Evolutionary conservation across 495 filamentous ascomycete species (phyloP).

Genomic region (Cenococcum geophilum): DNA sequence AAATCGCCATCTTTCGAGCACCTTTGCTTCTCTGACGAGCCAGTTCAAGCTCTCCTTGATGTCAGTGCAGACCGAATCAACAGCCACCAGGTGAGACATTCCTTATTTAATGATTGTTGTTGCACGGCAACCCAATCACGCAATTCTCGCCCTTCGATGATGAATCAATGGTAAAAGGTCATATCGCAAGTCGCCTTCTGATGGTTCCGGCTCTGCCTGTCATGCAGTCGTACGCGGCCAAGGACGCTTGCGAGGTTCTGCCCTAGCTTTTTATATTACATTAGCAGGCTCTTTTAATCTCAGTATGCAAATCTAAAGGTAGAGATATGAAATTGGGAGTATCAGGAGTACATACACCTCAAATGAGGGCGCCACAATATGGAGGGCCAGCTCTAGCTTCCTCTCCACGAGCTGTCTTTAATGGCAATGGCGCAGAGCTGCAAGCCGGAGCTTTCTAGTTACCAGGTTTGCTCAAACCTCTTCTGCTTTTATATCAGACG

Average conservation of each 20-base stretch:
- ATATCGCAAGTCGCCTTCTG: slow-evolving; percentile 13
- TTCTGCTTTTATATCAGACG: slow-evolving; percentile 1
- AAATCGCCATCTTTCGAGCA: not conserved
- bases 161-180: slow-evolving; percentile 28
- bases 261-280: not conserved
- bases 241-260: not conserved
- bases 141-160: slow-evolving; percentile 1
- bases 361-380: slow-evolving; percentile 4
- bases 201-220: slow-evolving; percentile 9
- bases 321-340: not conserved
- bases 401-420: slow-evolving; percentile 2
- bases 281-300: slow-evolving; percentile 2
- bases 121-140: not conserved
- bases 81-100: not conserved
- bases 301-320: not conserved
- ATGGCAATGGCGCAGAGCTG: slow-evolving; percentile 8
- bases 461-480: not conserved
- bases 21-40: not conserved
- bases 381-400: not conserved
- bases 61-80: not conserved
- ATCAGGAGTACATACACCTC: not conserved
- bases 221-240: not conserved
- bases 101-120: not conserved
- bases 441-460: not conserved
- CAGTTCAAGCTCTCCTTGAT: not conserved